phyloP scores from a whole-genome alignment of 2,329 filamentous ascomycete species.

The Arachnopeziza araneosa region DNA sequence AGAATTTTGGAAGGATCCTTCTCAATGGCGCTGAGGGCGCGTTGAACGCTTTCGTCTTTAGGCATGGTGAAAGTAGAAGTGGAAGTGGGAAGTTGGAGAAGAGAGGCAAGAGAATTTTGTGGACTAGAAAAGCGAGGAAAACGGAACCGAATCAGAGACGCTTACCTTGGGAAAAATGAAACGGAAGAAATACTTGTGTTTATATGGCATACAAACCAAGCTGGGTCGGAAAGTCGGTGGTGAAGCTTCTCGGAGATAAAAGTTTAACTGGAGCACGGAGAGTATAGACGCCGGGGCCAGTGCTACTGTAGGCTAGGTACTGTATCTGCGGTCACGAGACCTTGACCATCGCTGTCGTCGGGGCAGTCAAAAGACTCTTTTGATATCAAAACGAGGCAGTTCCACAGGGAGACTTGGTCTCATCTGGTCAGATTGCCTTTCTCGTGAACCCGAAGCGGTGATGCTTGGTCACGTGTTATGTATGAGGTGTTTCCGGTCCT shows the following conservation, averaged over 20 bases:
- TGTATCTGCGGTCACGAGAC: too few species aligned
- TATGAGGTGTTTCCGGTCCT: too few species aligned
- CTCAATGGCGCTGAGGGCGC: neutral
- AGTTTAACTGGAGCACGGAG: neutral
- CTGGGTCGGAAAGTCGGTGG: neutral
- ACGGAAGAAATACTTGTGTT: neutral
- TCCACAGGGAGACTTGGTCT: too few species aligned
- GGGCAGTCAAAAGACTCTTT: too few species aligned
- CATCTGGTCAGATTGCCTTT: too few species aligned
- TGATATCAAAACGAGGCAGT: too few species aligned
- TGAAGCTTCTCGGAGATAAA: neutral
- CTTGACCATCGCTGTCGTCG: too few species aligned
- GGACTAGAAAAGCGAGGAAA: too few species aligned
- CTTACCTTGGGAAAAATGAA: neutral
- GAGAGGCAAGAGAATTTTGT: neutral
- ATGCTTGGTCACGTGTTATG: too few species aligned
- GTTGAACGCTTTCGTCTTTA: slow-evolving; percentile 19
- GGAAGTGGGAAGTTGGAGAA: neutral
- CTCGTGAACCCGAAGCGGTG: too few species aligned
- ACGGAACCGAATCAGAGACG: neutral
- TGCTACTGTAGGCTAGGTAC: too few species aligned
- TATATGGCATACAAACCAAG: neutral
- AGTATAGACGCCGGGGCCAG: neutral
- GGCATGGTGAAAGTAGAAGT: neutral
- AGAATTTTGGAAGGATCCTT: slow-evolving; percentile 25